These are phyloP conservation scores for Monilinia polystroma DNA, from an alignment of 2,329 filamentous ascomycete genomes.

Conservation along the genomic window DNA sequence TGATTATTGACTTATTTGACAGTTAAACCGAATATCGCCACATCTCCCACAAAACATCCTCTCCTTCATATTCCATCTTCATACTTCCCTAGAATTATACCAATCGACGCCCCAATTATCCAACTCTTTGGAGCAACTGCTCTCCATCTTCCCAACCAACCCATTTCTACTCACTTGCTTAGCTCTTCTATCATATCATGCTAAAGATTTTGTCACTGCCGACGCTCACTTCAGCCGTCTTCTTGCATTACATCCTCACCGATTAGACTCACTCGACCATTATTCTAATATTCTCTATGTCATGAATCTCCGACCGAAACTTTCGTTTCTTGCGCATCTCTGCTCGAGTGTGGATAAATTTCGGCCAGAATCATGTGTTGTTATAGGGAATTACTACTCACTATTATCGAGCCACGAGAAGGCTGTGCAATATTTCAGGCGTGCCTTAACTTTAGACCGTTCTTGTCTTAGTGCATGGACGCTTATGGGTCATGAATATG, in stretches of 20 bases:
- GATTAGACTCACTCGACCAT: slow-evolving; percentile 88
- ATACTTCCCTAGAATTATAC: slow-evolving; percentile 88
- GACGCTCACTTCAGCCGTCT: slow-evolving; percentile 73
- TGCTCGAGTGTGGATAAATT: slow-evolving; percentile 94
- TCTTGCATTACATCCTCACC: slow-evolving; percentile 69
- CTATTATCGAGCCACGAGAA: slow-evolving; percentile 95
- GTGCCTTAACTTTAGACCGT: slow-evolving; percentile 85
- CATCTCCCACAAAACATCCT: slow-evolving; percentile 87
- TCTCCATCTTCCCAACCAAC: slow-evolving; percentile 81
- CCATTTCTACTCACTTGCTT: slow-evolving; percentile 89
- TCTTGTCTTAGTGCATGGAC: slow-evolving; percentile 95
- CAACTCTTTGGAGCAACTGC: slow-evolving; percentile 71
- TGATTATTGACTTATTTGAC: slow-evolving; percentile 36
- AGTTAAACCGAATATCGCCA: slow-evolving; percentile 70
- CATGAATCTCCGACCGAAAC: slow-evolving; percentile 79
- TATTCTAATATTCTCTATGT: slow-evolving; percentile 98
- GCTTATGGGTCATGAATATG: slow-evolving; percentile 97
- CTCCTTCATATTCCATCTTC: slow-evolving; percentile 89
- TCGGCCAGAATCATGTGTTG: slow-evolving; percentile 92
- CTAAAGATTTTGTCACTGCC: slow-evolving; percentile 71
- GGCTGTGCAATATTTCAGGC: slow-evolving; percentile 94
- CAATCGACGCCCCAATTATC: slow-evolving; percentile 76
- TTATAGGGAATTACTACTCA: slow-evolving; percentile 96
- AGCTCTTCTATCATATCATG: slow-evolving; percentile 85
- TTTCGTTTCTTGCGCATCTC: slow-evolving; percentile 88